Evolutionary conservation across 306 rosid genomes (phyloP).

Genomic region (Cucumis melo): DNA sequence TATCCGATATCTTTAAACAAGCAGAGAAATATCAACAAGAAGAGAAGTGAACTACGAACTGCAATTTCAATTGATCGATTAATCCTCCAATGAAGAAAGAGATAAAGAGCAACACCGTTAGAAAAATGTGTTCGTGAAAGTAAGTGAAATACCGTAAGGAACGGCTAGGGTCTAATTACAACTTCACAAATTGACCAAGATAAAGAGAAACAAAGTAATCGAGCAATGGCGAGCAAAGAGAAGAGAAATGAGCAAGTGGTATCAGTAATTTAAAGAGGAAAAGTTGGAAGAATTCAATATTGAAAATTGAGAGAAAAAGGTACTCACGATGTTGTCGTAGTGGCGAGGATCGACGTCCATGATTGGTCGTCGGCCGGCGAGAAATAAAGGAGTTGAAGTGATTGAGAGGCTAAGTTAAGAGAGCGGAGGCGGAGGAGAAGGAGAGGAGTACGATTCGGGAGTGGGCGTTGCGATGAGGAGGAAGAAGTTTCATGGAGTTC

Average conservation of each 20-base stretch:
- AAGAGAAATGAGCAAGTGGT: not conserved
- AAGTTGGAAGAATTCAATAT: not conserved
- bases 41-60: not conserved
- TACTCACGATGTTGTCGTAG: conserved; percentile 54
- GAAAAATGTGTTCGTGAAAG: not conserved
- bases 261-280: not conserved
- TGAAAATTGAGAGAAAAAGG: not conserved
- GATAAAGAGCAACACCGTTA: not conserved
- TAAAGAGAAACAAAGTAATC: not conserved
- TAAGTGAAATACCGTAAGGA: not conserved
- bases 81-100: not conserved
- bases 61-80: not conserved
- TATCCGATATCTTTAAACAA: not conserved
- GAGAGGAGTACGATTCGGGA: not conserved
- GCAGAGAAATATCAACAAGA: not conserved
- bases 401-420: not conserved
- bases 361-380: conserved; percentile 7
- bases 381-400: not conserved
- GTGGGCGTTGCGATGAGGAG: conserved; percentile 1
- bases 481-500: not conserved
- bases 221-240: not conserved
- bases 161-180: not conserved
- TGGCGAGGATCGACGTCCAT: conserved; percentile 84
- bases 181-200: not conserved
- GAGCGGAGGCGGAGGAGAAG: not conserved